Base-by-base conservation (phyloP, 768 basidiomycete genomes). In the Chiua virens region DNA sequence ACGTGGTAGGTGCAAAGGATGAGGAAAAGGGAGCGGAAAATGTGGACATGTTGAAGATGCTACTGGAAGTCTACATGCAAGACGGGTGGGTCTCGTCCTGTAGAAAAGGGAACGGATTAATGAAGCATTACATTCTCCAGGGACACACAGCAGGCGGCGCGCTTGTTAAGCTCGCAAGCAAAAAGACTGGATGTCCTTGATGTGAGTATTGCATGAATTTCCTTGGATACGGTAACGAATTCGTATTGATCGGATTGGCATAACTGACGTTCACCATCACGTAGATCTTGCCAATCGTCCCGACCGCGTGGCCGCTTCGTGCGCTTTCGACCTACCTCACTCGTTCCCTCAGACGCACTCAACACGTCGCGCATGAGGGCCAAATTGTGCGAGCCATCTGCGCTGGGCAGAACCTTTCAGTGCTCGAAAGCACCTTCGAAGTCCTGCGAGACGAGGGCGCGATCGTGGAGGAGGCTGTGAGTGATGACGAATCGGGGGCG, bases 31-130 rank as follows among this genome's bases (percentile, higher is more conserved):
- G 79, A 34, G 77, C 78, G 5, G 71, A 73, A 9, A 60, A 77
- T 61, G 79, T 73, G 46, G 76, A 79, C 22, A 69, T 94, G 57
- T 66, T 94, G 56, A 83, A 78, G 72, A 79, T 83, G 27, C 68
- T 96, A 25, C 62, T 96, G 51, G 83, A 88, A 63, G 87, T 94
- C 8, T 93, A 94, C 67, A 87, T 92, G 86, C 75, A 73, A 32
- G 83, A 85, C 49, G 81, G 81, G 89, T 90, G 59, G 51, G 86
- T 77, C 25, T 49, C n/a, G 10, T 18, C 35, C 39, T 28, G 6
- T 17, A 15, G 5, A 21, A 5, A 39, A 28, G 34, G 8, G 20
- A 37, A n/a, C 17, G n/a, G 43, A 25, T 40, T 44, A 22, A 55
- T 25, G 2, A 32, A n/a, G 7, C 11, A 42, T 34, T 13, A 32